phyloP scores from a whole-genome alignment of 192 early-diverging fungal genomes.

The Backusella macrospora region DNA sequence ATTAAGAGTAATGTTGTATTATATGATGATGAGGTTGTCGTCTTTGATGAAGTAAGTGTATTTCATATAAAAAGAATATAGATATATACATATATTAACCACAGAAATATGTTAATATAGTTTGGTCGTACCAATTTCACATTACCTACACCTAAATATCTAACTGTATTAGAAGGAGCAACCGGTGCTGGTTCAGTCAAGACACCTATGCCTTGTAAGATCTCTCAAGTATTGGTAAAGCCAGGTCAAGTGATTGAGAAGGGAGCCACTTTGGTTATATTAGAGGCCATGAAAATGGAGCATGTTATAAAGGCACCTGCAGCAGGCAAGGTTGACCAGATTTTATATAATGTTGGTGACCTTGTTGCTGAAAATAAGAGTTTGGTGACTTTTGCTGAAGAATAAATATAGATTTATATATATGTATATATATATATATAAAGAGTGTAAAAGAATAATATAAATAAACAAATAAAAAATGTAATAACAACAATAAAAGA shows the following conservation, averaged over 20 bases:
- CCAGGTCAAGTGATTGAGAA: conserved; percentile 80
- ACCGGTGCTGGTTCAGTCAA: conserved; percentile 68
- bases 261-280: conserved; percentile 77
- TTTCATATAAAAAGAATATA: not conserved
- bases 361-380: conserved; percentile 85
- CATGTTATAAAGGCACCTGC: conserved; percentile 85
- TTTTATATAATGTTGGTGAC: conserved; percentile 85
- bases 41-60: conserved; percentile 60
- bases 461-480: not conserved
- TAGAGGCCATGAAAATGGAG: conserved; percentile 99
- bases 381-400: conserved; percentile 73
- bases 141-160: conserved; percentile 59
- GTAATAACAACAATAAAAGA: not conserved
- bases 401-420: conserved; percentile 31
- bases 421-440: not conserved
- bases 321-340: conserved; percentile 69
- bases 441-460: not conserved
- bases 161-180: conserved; percentile 47
- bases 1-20: conserved; percentile 67
- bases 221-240: conserved; percentile 78
- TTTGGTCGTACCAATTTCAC: conserved; percentile 53
- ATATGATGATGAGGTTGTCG: conserved; percentile 59
- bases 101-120: conserved; percentile 29
- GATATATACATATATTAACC: not conserved
- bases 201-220: conserved; percentile 98